Percentiles rank a stretch among this genome's conserved stretches.
phyloP scores from a whole-genome alignment of 768 basidiomycete genomes.

The Mycena maculata region DNA sequence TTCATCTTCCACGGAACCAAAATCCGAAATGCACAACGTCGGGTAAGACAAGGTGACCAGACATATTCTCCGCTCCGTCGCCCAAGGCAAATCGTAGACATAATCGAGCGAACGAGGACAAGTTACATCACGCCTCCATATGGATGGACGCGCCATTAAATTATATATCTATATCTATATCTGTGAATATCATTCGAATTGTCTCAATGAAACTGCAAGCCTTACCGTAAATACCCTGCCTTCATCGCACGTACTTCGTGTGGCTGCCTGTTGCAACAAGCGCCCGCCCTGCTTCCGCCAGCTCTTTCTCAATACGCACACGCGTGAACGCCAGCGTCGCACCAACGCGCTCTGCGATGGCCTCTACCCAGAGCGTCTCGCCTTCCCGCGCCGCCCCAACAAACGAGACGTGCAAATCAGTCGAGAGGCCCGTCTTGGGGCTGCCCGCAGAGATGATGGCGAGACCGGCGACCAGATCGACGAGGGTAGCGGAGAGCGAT shows the following conservation, averaged over 20 bases:
- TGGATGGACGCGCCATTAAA: too few species aligned
- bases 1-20: too few species aligned
- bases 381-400: constrained; percentile 28
- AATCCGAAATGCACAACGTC: too few species aligned
- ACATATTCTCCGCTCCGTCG: too few species aligned
- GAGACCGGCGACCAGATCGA: constrained; percentile 32
- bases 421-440: constrained; percentile 31
- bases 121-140: too few species aligned
- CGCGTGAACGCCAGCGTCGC: constrained; percentile 31
- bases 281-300: neutral
- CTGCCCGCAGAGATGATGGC: constrained; percentile 25
- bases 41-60: too few species aligned
- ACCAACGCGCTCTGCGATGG: constrained; percentile 28
- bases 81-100: too few species aligned
- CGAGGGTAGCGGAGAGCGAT: constrained; percentile 29
- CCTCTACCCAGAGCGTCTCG: constrained; percentile 29
- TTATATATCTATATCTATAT: too few species aligned
- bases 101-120: too few species aligned
- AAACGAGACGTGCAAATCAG: constrained; percentile 31
- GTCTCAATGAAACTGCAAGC: too few species aligned
- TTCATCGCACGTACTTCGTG: constrained; percentile 33
- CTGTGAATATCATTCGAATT: too few species aligned
- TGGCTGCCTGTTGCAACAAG: constrained; percentile 33
- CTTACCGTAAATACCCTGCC: too few species aligned
- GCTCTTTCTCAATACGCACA: constrained; percentile 28